Evolutionary conservation across 148 eudicot species (phyloP), one percentile per base, ranked within the genome.

Genomic region (Diospyros lotus): DNA sequence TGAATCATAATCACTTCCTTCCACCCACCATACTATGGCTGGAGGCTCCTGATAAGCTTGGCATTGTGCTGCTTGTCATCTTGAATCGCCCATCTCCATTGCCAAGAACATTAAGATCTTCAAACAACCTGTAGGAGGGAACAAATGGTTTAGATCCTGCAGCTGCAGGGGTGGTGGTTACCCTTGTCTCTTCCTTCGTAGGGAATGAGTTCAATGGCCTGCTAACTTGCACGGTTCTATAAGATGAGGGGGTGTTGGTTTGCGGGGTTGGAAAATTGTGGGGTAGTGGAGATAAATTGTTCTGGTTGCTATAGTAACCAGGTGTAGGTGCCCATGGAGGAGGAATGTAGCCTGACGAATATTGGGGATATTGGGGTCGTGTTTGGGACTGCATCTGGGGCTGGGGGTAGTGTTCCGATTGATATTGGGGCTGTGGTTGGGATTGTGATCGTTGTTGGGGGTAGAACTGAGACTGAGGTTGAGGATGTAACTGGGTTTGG

Each of bases 321-420:
- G 97, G 87, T 48, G 96, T 80, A 10, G 90, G 78, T 46, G 94
- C 99, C 99, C 99, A 95, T 39, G 96, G 97, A 52, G 97, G 97
- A 69, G 97, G 97, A 9, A 94, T 88, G 71, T 89, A 91, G 17
- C 59, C 81, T 68, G 85, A 82, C 44, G 85, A 68, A 55, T 82
- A 72, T 12, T 85, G 87, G 11, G 69, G 46, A 64, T 81, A 81
- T 58, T 87, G 87, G 28, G 72, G 71, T 72, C 81, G 84, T 38
- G 72, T 39, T 63, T 74, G 88, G 11, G 67, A 38, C 5, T 71
- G 80, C 4, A 28, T 28, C 28, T 28, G 28, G 28, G 28, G 28
- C 28, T 28, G 28, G 28, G 28, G 28, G 28, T 28, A 28, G 28
- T 38, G 52, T 9, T 80, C 80, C 10, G 79, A 39, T 73, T 70